These are phyloP conservation scores for Phlyctochytrium arcticum DNA, from an alignment of 192 early-diverging fungal genomes.

Conservation along the genomic window DNA sequence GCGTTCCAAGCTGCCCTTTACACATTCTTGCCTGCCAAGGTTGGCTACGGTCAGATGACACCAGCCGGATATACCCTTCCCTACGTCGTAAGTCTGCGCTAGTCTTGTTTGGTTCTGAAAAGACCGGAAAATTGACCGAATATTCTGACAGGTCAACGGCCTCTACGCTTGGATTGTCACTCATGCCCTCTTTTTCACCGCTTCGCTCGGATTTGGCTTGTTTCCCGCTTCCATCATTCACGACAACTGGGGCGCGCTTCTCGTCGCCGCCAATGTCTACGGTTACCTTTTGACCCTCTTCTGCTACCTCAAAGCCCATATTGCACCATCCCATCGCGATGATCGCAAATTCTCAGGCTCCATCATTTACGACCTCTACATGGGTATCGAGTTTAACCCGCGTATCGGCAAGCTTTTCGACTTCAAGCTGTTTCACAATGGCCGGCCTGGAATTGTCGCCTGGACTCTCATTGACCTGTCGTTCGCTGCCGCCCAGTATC, in stretches of 20 bases:
- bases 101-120: background rate
- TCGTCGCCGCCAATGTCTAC: conserved; percentile 69
- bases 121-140: background rate
- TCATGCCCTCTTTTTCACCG: conserved; percentile 60
- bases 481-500: conserved; percentile 73
- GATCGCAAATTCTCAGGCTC: conserved; percentile 76
- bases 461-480: conserved; percentile 78
- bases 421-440: conserved; percentile 83
- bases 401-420: conserved; percentile 70
- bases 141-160: conserved; percentile 65
- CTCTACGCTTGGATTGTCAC: conserved; percentile 69
- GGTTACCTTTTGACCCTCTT: conserved; percentile 75
- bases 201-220: conserved; percentile 57
- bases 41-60: conserved; percentile 75
- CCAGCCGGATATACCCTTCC: conserved; percentile 69
- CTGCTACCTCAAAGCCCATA: conserved; percentile 65
- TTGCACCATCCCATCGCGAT: conserved; percentile 65
- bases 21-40: conserved; percentile 57
- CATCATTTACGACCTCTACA: conserved; percentile 70
- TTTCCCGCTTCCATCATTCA: conserved; percentile 65
- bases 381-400: conserved; percentile 83
- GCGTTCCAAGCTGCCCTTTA: conserved; percentile 67
- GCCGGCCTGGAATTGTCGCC: conserved; percentile 78
- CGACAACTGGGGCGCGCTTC: conserved; percentile 71
- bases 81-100: conserved; percentile 54